Evolutionary conservation across 192 early-diverging fungal genomes (phyloP).

Genomic region (Entophlyctis luteolus): DNA sequence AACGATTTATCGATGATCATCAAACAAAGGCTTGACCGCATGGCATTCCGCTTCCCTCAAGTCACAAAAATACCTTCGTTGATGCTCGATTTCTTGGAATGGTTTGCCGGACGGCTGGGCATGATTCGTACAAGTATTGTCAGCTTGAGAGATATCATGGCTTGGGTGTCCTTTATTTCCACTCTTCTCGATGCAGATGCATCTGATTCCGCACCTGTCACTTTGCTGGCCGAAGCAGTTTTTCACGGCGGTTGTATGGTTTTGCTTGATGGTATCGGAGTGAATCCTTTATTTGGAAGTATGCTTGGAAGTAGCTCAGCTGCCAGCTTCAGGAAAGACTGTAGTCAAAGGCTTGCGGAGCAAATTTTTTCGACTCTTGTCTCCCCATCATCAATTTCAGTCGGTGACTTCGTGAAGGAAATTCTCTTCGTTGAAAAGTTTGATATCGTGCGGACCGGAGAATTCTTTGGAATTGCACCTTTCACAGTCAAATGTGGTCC

Average conservation of each 20-base stretch:
- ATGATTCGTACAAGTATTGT: slow-evolving; percentile 54
- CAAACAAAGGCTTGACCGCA: background rate
- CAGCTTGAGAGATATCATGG: slow-evolving; percentile 85
- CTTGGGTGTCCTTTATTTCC: slow-evolving; percentile 86
- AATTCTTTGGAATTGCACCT: slow-evolving; percentile 69
- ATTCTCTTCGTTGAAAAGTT: slow-evolving; percentile 20
- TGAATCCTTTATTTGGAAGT: slow-evolving; percentile 59
- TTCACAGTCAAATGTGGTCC: slow-evolving; percentile 74
- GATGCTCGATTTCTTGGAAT: slow-evolving; percentile 81
- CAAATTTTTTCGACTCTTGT: background rate
- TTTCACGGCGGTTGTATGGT: slow-evolving; percentile 89
- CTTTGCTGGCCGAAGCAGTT: slow-evolving; percentile 46
- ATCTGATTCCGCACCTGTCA: background rate
- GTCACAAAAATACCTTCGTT: slow-evolving; percentile 23
- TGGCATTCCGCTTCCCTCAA: background rate
- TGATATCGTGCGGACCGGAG: background rate
- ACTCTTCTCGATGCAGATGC: slow-evolving; percentile 7
- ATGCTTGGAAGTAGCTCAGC: slow-evolving; percentile 28
- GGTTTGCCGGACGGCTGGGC: slow-evolving; percentile 62
- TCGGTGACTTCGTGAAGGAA: background rate
- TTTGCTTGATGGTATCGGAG: slow-evolving; percentile 84
- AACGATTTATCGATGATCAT: slow-evolving; percentile 66
- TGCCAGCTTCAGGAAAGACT: background rate
- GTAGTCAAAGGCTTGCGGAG: slow-evolving; percentile 13
- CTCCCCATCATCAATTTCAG: background rate